Evolutionary conservation across 2,329 filamentous ascomycete genomes (phyloP).

Genomic region (Alternaria solani): DNA sequence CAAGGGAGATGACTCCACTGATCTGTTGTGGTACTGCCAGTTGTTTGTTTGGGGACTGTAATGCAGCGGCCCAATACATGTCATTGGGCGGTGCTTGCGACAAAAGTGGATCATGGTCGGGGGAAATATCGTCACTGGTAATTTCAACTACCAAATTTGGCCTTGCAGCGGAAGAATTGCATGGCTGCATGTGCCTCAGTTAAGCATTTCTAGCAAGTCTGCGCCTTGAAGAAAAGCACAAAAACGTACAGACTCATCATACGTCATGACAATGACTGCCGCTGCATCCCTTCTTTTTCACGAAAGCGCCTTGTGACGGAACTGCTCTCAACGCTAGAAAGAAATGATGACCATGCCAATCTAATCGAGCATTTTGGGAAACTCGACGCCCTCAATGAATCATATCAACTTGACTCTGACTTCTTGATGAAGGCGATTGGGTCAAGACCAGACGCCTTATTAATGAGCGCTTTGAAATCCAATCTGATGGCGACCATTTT

Average conservation of each 20-base stretch:
- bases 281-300: neutral
- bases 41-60: neutral
- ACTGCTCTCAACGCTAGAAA: neutral
- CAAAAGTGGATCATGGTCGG: slow-evolving; percentile 11
- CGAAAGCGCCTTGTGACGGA: neutral
- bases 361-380: neutral
- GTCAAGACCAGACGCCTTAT: neutral
- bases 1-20: neutral
- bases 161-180: slow-evolving; percentile 5
- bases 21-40: neutral
- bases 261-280: neutral
- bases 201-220: slow-evolving; percentile 3
- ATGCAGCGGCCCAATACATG: slow-evolving; percentile 22
- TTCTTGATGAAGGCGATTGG: neutral
- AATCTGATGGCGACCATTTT: neutral
- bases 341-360: neutral
- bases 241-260: neutral
- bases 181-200: slow-evolving; percentile 1
- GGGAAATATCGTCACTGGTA: slow-evolving; percentile 14
- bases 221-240: slow-evolving; percentile 5
- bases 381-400: neutral
- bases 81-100: slow-evolving; percentile 26
- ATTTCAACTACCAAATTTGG: slow-evolving; percentile 11
- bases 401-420: neutral
- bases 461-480: slow-evolving; percentile 12